Conservation (phyloP, 2,329 filamentous ascomycete species). For the Cytospora schulzeri region DNA sequence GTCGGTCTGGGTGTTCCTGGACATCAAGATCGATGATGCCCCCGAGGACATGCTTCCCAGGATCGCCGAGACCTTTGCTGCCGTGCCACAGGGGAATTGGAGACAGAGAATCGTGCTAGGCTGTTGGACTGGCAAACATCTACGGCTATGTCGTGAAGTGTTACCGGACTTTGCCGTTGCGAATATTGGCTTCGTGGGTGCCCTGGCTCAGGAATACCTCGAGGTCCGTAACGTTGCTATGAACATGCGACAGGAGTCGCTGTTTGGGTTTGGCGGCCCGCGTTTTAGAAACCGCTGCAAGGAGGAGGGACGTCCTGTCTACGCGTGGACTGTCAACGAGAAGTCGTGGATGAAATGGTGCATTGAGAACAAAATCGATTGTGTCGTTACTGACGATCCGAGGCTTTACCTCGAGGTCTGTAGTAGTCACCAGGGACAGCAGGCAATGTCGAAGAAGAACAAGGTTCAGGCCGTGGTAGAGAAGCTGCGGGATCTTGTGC, state of each 20-base stretch:
- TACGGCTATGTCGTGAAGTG: slow-evolving; percentile 63
- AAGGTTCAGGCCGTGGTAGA: slow-evolving; percentile 6
- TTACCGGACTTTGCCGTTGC: slow-evolving; percentile 65
- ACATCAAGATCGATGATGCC: slow-evolving; percentile 85
- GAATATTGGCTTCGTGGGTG: slow-evolving; percentile 68
- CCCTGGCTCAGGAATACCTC: slow-evolving; percentile 74
- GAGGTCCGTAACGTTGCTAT: slow-evolving; percentile 67
- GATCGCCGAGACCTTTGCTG: slow-evolving; percentile 64
- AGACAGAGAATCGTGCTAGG: slow-evolving; percentile 74
- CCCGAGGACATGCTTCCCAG: slow-evolving; percentile 69
- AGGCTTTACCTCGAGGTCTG: slow-evolving; percentile 66
- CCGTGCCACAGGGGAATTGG: slow-evolving; percentile 63
- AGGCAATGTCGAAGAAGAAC: slow-evolving; percentile 10
- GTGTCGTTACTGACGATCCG: slow-evolving; percentile 85
- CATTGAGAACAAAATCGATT: slow-evolving; percentile 67
- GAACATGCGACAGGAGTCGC: slow-evolving; percentile 71
- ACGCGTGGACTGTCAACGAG: slow-evolving; percentile 87
- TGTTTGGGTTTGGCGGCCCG: slow-evolving; percentile 68
- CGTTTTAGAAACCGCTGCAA: slow-evolving; percentile 67
- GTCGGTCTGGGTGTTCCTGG: slow-evolving; percentile 78
- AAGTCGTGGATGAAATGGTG: slow-evolving; percentile 80
- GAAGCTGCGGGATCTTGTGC: slow-evolving; percentile 5
- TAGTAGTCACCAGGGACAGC: slow-evolving; percentile 34
- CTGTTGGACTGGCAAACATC: slow-evolving; percentile 54
- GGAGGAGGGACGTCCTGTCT: slow-evolving; percentile 60